Conservation (phyloP, 805 yeast genomes). For the Ogataea corticis region DNA sequence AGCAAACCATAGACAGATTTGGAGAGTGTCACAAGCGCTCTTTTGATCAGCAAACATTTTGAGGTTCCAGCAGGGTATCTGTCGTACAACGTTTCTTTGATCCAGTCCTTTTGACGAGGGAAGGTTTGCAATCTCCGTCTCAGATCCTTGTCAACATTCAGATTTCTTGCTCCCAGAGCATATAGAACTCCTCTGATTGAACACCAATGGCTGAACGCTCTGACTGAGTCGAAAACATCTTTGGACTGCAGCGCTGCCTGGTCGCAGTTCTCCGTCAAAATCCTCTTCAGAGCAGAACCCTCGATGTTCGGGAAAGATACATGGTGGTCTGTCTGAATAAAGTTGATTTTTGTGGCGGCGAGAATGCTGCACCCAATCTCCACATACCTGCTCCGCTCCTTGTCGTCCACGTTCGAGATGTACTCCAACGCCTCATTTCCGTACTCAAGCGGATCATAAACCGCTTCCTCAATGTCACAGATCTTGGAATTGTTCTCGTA, state of each 20-base stretch:
- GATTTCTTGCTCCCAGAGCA: slow-evolving; percentile 40
- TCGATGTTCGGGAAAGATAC: slow-evolving; percentile 48
- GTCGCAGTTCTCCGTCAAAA: slow-evolving; percentile 38
- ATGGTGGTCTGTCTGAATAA: slow-evolving; percentile 57
- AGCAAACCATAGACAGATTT: slow-evolving; percentile 39
- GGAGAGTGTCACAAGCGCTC: slow-evolving; percentile 37
- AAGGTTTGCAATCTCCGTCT: slow-evolving; percentile 37
- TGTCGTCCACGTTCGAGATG: slow-evolving; percentile 28
- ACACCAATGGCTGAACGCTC: slow-evolving; percentile 58
- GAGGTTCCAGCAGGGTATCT: slow-evolving; percentile 58
- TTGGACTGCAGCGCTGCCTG: slow-evolving; percentile 38
- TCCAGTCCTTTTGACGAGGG: slow-evolving; percentile 43
- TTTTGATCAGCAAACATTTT: slow-evolving; percentile 43
- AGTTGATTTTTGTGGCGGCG: slow-evolving; percentile 49
- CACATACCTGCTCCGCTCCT: slow-evolving; percentile 35
- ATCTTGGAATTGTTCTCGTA: slow-evolving; percentile 48
- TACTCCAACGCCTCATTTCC: slow-evolving; percentile 38
- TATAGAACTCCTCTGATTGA: slow-evolving; percentile 48
- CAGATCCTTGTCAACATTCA: slow-evolving; percentile 36
- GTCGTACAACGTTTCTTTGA: slow-evolving; percentile 40
- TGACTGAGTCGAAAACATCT: slow-evolving; percentile 47
- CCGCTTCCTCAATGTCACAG: slow-evolving; percentile 36
- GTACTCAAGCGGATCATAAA: slow-evolving; percentile 32
- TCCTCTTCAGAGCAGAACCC: slow-evolving; percentile 43
- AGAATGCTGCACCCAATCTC: slow-evolving; percentile 43